A percentile compares a stretch with the other conserved stretches of the same genome.
Evolutionary conservation across 192 early-diverging fungal species (phyloP).

Genomic region (Chytriomyces sp.): DNA sequence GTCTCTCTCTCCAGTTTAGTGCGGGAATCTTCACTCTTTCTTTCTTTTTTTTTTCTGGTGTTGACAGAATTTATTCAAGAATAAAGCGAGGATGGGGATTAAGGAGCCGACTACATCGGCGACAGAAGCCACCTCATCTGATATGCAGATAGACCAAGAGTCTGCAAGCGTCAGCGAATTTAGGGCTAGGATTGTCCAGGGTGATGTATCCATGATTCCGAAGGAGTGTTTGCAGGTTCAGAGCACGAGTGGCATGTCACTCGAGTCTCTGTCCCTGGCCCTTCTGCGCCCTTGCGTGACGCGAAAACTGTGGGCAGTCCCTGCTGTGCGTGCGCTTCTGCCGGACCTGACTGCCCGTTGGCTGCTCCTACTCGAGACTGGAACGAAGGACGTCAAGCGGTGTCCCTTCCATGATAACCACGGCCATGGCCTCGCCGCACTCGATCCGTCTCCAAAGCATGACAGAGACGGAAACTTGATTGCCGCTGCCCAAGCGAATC

Average conservation of each 20-base stretch:
- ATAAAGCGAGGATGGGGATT: no score
- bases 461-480: background rate
- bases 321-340: conserved; percentile 74
- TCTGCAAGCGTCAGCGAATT: no score
- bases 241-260: background rate
- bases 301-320: conserved; percentile 34
- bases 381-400: background rate
- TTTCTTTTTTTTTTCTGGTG: no score
- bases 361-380: conserved; percentile 31
- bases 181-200: no score
- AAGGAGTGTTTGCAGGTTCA: no score
- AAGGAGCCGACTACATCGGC: no score
- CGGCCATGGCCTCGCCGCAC: background rate
- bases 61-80: no score
- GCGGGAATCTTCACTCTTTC: no score
- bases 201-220: no score
- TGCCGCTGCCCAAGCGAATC: background rate
- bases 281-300: conserved; percentile 47
- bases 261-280: conserved; percentile 32
- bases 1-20: no score
- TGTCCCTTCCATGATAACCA: background rate
- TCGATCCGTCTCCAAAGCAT: conserved; percentile 1
- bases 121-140: no score
- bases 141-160: no score
- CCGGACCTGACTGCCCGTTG: conserved; percentile 83